A percentile compares a stretch with the other conserved stretches of the same genome.
phyloP scores from a whole-genome alignment of 441 rosid genomes.

The Populus hybrid region DNA sequence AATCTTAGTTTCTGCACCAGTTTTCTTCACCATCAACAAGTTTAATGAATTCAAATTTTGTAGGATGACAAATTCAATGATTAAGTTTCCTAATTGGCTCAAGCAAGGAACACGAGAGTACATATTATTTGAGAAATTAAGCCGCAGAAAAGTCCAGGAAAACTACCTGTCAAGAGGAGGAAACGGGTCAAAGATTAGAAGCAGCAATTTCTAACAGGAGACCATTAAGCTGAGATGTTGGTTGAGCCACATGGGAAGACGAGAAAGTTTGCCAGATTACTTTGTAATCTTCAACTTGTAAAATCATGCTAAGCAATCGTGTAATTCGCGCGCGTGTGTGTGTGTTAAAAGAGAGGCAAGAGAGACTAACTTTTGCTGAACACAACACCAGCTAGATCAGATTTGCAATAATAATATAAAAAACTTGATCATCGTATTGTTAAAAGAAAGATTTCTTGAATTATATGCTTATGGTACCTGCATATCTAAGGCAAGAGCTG shows the following conservation, averaged over 20 bases:
- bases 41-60: neutral
- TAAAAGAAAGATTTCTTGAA: no score
- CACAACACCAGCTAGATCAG: no score
- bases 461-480: neutral
- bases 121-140: neutral
- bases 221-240: neutral
- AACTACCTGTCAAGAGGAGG: slow-evolving; percentile 4
- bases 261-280: neutral
- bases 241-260: slow-evolving; percentile 3
- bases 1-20: neutral
- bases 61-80: neutral
- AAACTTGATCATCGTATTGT: no score
- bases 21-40: neutral
- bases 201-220: neutral
- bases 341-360: neutral
- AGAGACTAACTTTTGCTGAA: no score
- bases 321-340: no score
- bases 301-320: neutral
- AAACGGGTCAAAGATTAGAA: neutral
- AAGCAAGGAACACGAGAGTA: neutral
- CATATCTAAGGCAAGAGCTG: neutral
- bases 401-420: no score
- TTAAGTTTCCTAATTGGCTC: neutral
- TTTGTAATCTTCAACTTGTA: neutral
- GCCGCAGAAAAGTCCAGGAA: neutral